A percentile compares a stretch with the other conserved stretches of the same genome.
Conservation (phyloP, 768 basidiomycete species). For the Lepiota venenata region DNA sequence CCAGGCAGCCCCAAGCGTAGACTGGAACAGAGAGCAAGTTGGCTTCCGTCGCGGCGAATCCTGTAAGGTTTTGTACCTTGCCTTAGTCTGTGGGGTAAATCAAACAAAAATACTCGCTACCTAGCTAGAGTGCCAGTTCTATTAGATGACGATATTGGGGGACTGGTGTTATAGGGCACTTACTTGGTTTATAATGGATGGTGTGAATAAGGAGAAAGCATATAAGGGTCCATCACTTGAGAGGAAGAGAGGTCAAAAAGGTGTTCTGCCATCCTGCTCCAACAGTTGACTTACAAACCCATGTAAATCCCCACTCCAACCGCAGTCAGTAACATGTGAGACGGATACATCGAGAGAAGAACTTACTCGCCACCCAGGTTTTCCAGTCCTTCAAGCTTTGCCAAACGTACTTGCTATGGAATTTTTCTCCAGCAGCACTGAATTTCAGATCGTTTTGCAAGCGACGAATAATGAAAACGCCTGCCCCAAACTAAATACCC, state of each 20-base stretch:
- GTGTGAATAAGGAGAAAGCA: conserved; percentile 49
- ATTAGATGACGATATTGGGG: not conserved
- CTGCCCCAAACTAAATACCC: conserved; percentile 24
- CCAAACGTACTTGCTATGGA: conserved; percentile 52
- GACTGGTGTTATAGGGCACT: conserved; percentile 9
- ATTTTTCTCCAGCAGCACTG: conserved; percentile 60
- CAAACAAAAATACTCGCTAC: conserved; percentile 16
- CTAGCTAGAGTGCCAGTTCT: conserved; percentile 25
- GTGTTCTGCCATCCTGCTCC: not conserved
- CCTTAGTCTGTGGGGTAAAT: not conserved
- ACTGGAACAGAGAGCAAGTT: conserved; percentile 78
- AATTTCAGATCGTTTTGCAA: conserved; percentile 63
- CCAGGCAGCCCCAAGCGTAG: conserved; percentile 67
- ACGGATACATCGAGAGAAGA: not conserved
- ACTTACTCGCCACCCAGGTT: conserved; percentile 66
- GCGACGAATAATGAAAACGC: conserved; percentile 60
- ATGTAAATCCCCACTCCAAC: conserved; percentile 62
- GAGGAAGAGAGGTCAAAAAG: conserved; percentile 1
- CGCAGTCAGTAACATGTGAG: not conserved
- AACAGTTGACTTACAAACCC: conserved; percentile 49
- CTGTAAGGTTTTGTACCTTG: conserved; percentile 22
- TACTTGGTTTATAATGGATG: conserved; percentile 58
- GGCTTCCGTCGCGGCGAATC: conserved; percentile 60
- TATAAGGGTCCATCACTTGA: conserved; percentile 52
- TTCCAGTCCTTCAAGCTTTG: conserved; percentile 69